These are phyloP conservation scores for Aphanomyces cochlioides DNA, from an alignment of 352 stramenopile genomes.

Conservation along the genomic window DNA sequence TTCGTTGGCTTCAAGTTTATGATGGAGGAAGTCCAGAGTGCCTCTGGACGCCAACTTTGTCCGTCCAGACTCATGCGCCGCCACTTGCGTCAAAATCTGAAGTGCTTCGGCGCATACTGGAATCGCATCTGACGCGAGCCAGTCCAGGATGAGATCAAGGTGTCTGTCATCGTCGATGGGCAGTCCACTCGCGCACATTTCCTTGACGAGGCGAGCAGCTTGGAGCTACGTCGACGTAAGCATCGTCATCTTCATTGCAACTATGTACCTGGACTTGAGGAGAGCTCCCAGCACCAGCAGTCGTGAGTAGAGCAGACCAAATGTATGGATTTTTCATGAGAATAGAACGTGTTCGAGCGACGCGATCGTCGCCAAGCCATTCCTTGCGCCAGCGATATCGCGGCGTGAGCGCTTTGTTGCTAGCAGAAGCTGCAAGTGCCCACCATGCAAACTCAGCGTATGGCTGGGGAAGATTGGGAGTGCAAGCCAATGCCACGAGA, in stretches of 20 bases:
- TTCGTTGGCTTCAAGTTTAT: constrained; percentile 8
- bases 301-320: constrained; percentile 43
- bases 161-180: constrained; percentile 16
- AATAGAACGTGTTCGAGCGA: constrained; percentile 49
- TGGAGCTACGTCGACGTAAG: constrained; percentile 7
- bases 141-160: constrained; percentile 28
- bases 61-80: neutral
- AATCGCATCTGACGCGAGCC: constrained; percentile 1
- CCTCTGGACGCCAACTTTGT: constrained; percentile 6
- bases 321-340: constrained; percentile 49
- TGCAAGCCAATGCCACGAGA: constrained; percentile 54
- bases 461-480: constrained; percentile 49
- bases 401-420: constrained; percentile 36
- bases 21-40: constrained; percentile 12
- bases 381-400: constrained; percentile 55
- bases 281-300: constrained; percentile 32
- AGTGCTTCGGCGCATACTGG: constrained; percentile 16
- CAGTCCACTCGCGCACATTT: constrained; percentile 8
- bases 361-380: constrained; percentile 57
- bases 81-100: constrained; percentile 6
- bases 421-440: constrained; percentile 50
- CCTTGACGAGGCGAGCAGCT: constrained; percentile 20
- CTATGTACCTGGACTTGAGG: constrained; percentile 10
- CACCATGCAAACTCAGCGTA: constrained; percentile 72
- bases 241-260: neutral